Evolutionary conservation across 805 yeast species (phyloP), one percentile per base, ranked within the genome.

Genomic region (Candida succiphila): DNA sequence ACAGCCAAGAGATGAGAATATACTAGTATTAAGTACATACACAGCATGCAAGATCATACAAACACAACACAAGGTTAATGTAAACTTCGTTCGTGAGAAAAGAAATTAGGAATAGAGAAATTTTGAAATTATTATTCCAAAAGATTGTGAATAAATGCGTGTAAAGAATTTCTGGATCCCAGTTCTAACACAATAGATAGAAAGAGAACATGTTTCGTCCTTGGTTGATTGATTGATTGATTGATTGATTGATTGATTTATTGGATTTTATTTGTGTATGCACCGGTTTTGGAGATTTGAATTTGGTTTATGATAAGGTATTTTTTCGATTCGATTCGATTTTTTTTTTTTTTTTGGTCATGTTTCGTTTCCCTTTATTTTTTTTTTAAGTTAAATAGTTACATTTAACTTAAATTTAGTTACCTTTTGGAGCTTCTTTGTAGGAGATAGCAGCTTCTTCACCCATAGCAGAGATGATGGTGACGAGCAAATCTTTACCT

Each of bases 361-460:
- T 7, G 8, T 7, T 13, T 25, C 14, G 7, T 13, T 25, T 7
- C 6, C 12, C 14, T 13, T 13, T 25, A 16, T 25, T 26, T n/a
- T 7, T 26, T 7, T 14, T 10, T 26, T 26, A 14, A 26, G 17
- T 7, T 15, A 26, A 7, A n/a, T 5, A 14, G 17, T 14, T 5
- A n/a, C 10, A 15, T 5, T 18, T 16, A 14, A 5, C 19, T 29
- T 13, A 33, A 36, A 37, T 37, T 51, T 54, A 55, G 44, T 49
- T 49, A 45, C 51, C 51, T 49, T 81, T 84, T 70, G 97, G 96
- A 62, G 97, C 95, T 73, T 92, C 98, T 81, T 89, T 92, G 89
- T 70, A 84, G 58, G 96, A 80, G 62, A 92, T 82, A 56, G 95
- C 94, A 63, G 97, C 96, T 77, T 92, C 98, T 78, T 92, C 98